A percentile compares a stretch with the other conserved stretches of the same genome.
phyloP scores from a whole-genome alignment of 495 filamentous ascomycete genomes.

The Neurospora sp. region DNA sequence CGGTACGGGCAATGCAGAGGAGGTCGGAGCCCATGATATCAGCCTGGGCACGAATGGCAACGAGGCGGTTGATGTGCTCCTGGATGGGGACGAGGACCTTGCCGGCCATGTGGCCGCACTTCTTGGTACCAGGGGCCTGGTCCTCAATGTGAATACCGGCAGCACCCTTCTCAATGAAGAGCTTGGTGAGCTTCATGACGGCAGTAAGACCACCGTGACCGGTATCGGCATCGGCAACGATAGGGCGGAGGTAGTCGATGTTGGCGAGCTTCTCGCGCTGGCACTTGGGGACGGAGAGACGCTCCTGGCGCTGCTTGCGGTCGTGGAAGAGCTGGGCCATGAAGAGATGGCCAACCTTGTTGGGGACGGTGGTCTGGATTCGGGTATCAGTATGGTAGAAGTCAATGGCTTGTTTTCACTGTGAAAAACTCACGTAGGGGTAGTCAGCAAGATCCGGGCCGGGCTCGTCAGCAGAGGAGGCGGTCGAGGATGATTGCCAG shows the following conservation, averaged over 20 bases:
- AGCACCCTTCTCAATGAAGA: slow-evolving; percentile 94
- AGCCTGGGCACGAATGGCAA: slow-evolving; percentile 93
- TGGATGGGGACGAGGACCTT: slow-evolving; percentile 95
- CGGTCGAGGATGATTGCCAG: slow-evolving; percentile 97
- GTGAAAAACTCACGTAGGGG: slow-evolving; percentile 63
- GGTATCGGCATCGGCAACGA: slow-evolving; percentile 95
- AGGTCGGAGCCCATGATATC: slow-evolving; percentile 97
- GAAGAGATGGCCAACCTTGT: slow-evolving; percentile 95
- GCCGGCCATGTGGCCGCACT: slow-evolving; percentile 98
- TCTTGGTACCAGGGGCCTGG: slow-evolving; percentile 97
- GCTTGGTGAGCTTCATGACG: slow-evolving; percentile 97
- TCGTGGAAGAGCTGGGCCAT: slow-evolving; percentile 99
- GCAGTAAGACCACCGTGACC: slow-evolving; percentile 95
- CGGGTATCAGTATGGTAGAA: background rate
- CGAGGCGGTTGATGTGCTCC: slow-evolving; percentile 96
- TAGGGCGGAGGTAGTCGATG: slow-evolving; percentile 88
- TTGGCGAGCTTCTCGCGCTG: slow-evolving; percentile 68
- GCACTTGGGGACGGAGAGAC: slow-evolving; percentile 64
- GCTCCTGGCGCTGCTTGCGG: slow-evolving; percentile 95
- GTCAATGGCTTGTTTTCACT: background rate
- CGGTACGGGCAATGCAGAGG: slow-evolving; percentile 83
- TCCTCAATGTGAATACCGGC: slow-evolving; percentile 99
- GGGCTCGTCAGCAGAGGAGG: slow-evolving; percentile 87
- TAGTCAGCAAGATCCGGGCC: slow-evolving; percentile 98
- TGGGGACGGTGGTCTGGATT: slow-evolving; percentile 83